phyloP scores from a whole-genome alignment of 148 eudicot species.

The Drosera capensis region DNA sequence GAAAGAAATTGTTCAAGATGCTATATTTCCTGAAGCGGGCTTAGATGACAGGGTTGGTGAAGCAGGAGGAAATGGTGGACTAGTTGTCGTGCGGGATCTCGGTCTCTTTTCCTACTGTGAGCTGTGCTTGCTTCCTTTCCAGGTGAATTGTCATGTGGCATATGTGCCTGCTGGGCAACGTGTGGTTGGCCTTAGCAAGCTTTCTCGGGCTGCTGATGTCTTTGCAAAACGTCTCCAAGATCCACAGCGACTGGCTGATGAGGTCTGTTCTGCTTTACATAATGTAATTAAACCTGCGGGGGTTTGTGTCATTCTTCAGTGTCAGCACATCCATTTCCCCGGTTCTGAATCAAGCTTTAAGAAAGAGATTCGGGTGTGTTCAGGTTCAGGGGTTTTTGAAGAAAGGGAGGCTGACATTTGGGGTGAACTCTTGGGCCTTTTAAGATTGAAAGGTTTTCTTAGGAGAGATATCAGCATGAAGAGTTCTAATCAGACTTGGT shows the following conservation, averaged over 20 bases:
- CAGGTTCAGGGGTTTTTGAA: slow-evolving; percentile 63
- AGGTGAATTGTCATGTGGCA: slow-evolving; percentile 85
- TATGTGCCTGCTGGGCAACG: slow-evolving; percentile 77
- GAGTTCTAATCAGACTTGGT: slow-evolving; percentile 27
- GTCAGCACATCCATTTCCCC: slow-evolving; percentile 58
- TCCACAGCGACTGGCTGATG: slow-evolving; percentile 76
- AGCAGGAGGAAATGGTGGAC: slow-evolving; percentile 93
- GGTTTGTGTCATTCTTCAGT: slow-evolving; percentile 62
- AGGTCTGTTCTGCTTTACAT: slow-evolving; percentile 54
- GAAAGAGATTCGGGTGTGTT: slow-evolving; percentile 23
- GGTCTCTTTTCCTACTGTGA: slow-evolving; percentile 87
- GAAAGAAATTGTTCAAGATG: slow-evolving; percentile 73
- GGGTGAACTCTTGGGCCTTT: slow-evolving; percentile 50
- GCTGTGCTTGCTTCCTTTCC: slow-evolving; percentile 83
- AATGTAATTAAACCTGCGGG: slow-evolving; percentile 51
- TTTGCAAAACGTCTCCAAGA: slow-evolving; percentile 79
- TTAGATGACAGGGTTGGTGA: slow-evolving; percentile 42
- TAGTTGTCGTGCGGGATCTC: slow-evolving; percentile 78
- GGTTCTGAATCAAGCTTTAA: slow-evolving; percentile 33
- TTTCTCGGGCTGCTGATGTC: slow-evolving; percentile 74
- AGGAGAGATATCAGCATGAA: slow-evolving; percentile 12
- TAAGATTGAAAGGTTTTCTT: slow-evolving; percentile 29
- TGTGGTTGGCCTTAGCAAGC: slow-evolving; percentile 91
- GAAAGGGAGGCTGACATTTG: slow-evolving; percentile 31
- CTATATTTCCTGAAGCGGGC: slow-evolving; percentile 89